Conservation (phyloP, 768 basidiomycete species). For the Kwoniella botswanensis region DNA sequence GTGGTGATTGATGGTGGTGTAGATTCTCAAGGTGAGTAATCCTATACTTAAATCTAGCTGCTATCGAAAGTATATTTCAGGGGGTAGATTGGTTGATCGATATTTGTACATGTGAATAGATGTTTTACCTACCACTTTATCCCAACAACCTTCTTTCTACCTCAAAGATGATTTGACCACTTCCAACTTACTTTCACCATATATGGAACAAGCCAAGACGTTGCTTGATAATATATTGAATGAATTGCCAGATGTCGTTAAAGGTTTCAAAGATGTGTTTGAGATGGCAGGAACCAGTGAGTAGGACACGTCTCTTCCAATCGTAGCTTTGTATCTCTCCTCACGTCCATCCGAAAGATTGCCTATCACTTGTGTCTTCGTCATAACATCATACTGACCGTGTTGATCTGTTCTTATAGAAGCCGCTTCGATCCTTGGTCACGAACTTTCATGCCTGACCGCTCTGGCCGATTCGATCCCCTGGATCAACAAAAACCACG, state of each 20-base stretch:
- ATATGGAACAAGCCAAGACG: conserved; percentile 43
- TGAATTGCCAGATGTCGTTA: conserved; percentile 39
- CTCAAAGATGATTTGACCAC: conserved; percentile 37
- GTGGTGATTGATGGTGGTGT: conserved; percentile 54
- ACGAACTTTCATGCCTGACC: conserved; percentile 50
- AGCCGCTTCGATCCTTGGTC: conserved; percentile 45
- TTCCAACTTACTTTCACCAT: conserved; percentile 47
- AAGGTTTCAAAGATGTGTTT: conserved; percentile 50
- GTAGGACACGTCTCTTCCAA: conserved; percentile 18
- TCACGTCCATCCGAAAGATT: background rate
- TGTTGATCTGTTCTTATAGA: conserved; percentile 27
- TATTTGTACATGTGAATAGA: conserved; percentile 24
- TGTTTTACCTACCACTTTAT: conserved; percentile 44
- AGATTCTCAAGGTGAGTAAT: conserved; percentile 39
- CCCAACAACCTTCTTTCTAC: conserved; percentile 51
- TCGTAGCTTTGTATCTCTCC: background rate
- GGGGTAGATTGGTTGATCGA: background rate
- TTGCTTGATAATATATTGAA: conserved; percentile 43
- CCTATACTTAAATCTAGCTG: background rate
- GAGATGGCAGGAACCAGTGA: conserved; percentile 51
- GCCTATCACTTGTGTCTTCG: background rate
- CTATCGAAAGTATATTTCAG: background rate
- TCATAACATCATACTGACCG: background rate
- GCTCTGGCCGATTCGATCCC: conserved; percentile 51
- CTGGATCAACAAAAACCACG: conserved; percentile 36